Percentiles rank a stretch among this genome's conserved stretches.
Evolutionary conservation across 768 basidiomycete species (phyloP).

Genomic region (Suillus luteus): DNA sequence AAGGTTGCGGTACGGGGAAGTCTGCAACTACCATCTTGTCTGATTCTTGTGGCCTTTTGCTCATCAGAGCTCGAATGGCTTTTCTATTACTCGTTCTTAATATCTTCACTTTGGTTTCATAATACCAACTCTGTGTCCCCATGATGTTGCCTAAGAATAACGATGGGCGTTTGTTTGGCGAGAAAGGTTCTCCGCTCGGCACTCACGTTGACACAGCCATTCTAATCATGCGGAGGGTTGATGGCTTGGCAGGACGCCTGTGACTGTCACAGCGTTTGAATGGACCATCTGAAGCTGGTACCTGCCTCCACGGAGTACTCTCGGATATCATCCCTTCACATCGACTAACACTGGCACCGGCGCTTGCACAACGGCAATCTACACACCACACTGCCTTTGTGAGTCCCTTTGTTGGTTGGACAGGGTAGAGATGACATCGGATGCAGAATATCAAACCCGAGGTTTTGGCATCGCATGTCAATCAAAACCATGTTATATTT

Average conservation of each 20-base stretch:
- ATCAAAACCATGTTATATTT: neutral
- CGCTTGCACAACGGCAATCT: neutral
- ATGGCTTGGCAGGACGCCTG: neutral
- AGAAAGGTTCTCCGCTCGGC: neutral
- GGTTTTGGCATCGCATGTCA: neutral
- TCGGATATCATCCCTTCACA: neutral
- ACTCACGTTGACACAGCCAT: neutral
- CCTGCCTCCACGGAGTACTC: neutral
- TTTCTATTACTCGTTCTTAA: neutral
- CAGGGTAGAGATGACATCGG: neutral
- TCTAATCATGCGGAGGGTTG: neutral
- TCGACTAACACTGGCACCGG: neutral
- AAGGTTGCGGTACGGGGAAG: slow-evolving; percentile 5
- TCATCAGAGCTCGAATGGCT: neutral
- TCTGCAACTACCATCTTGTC: neutral
- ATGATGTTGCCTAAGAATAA: neutral
- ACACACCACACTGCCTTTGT: neutral
- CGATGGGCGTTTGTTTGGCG: neutral
- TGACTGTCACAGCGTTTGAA: neutral
- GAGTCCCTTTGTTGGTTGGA: neutral
- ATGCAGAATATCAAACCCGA: neutral
- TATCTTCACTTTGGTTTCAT: neutral
- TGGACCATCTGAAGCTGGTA: neutral
- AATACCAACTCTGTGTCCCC: neutral
- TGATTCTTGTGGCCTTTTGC: neutral